A percentile compares a stretch with the other conserved stretches of the same genome.
Evolutionary conservation across 306 rosid genomes (phyloP).

Genomic region (Begonia masoniana): DNA sequence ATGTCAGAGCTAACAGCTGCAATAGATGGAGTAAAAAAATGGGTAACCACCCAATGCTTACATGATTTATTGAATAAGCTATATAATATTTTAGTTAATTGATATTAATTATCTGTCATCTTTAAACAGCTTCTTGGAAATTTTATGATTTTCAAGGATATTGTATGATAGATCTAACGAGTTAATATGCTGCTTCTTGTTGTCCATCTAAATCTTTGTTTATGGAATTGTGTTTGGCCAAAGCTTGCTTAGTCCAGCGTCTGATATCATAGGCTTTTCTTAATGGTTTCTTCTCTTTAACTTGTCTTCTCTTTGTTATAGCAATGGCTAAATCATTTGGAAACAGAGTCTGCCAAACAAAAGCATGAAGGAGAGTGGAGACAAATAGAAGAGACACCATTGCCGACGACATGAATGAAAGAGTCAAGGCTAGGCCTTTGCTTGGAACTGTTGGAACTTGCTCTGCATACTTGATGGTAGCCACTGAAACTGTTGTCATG

Average conservation of each 20-base stretch:
- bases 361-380: constrained; percentile 71
- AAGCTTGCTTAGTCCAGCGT: constrained; percentile 82
- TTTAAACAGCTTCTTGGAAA: too few relatives aligned
- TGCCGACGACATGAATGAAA: constrained; percentile 60
- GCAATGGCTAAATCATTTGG: constrained; percentile 87
- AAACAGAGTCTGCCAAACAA: constrained; percentile 64
- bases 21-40: too few relatives aligned
- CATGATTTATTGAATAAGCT: too few relatives aligned
- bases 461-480: constrained; percentile 71
- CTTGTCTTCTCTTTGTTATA: constrained; percentile 48
- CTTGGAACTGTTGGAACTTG: constrained; percentile 49
- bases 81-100: too few relatives aligned
- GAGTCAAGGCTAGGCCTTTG: constrained; percentile 54
- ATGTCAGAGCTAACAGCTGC: too few relatives aligned
- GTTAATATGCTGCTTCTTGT: constrained; percentile 7
- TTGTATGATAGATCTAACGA: too few relatives aligned
- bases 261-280: constrained; percentile 56
- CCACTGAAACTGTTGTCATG: constrained; percentile 72
- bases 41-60: too few relatives aligned
- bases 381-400: constrained; percentile 54
- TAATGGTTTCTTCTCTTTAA: constrained; percentile 49
- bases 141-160: too few relatives aligned
- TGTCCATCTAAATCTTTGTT: constrained; percentile 26
- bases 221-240: constrained; percentile 26
- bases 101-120: too few relatives aligned